Evolutionary conservation across 352 stramenopile species (phyloP).

Genomic region (Phytopythium boreale): DNA sequence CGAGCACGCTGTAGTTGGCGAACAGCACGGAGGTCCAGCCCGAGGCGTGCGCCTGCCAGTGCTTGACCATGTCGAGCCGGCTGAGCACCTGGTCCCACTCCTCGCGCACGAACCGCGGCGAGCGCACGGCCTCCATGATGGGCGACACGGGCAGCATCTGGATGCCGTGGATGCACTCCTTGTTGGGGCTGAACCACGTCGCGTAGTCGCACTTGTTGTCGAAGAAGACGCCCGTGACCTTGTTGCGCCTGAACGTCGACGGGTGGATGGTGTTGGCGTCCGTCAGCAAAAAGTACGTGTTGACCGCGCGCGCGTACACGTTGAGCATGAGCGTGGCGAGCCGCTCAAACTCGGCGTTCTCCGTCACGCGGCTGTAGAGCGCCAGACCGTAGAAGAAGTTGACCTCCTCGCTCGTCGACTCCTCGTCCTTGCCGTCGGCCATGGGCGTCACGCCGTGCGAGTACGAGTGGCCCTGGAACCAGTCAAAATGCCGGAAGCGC

Average conservation of each 20-base stretch:
- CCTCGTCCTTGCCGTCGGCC: conserved; percentile 70
- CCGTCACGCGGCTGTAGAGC: conserved; percentile 47
- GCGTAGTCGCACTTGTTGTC: conserved; percentile 78
- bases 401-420: conserved; percentile 67
- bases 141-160: conserved; percentile 71
- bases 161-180: conserved; percentile 76
- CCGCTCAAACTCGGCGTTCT: conserved; percentile 32
- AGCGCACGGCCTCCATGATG: conserved; percentile 40
- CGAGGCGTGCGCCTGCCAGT: conserved; percentile 43
- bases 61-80: conserved; percentile 43
- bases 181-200: conserved; percentile 72
- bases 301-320: conserved; percentile 48
- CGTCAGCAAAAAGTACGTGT: conserved; percentile 65
- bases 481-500: conserved; percentile 57
- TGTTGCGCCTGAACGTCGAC: conserved; percentile 51
- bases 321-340: conserved; percentile 61
- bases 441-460: conserved; percentile 68
- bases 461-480: conserved; percentile 66
- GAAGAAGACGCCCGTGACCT: conserved; percentile 71
- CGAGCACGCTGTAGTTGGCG: conserved; percentile 51
- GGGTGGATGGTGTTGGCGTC: conserved; percentile 45
- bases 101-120: conserved; percentile 40
- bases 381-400: conserved; percentile 63
- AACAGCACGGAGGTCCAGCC: conserved; percentile 65
- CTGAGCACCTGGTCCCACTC: conserved; percentile 62